These are phyloP conservation scores for Paecilomyces variotii DNA, from an alignment of 2,329 filamentous ascomycete genomes.

Conservation along the genomic window DNA sequence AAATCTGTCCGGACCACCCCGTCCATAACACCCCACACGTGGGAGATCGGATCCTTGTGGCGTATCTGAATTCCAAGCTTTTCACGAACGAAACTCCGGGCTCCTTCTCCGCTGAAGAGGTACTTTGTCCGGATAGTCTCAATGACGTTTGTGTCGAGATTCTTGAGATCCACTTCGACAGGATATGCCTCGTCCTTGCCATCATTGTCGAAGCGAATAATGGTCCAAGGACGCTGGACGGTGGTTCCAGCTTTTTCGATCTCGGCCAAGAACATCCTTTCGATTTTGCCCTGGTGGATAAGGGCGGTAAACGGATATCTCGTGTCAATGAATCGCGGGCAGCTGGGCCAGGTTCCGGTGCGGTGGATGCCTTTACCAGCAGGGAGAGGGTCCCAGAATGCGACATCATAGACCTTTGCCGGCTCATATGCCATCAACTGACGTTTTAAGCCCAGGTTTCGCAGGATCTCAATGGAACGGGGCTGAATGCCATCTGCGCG, in stretches of 20 bases:
- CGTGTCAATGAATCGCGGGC: slow-evolving; percentile 69
- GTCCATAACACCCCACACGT: slow-evolving; percentile 62
- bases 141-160: slow-evolving; percentile 61
- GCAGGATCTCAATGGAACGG: slow-evolving; percentile 74
- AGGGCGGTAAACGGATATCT: slow-evolving; percentile 57
- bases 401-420: slow-evolving; percentile 70
- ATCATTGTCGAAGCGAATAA: slow-evolving; percentile 54
- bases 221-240: slow-evolving; percentile 55
- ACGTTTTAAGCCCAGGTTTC: slow-evolving; percentile 83
- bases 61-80: slow-evolving; percentile 59
- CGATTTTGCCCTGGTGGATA: slow-evolving; percentile 55
- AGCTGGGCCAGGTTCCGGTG: slow-evolving; percentile 72
- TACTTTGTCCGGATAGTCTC: slow-evolving; percentile 60
- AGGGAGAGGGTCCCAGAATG: slow-evolving; percentile 55
- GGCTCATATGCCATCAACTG: slow-evolving; percentile 81
- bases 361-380: slow-evolving; percentile 48
- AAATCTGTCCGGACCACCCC: slow-evolving; percentile 56
- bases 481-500: slow-evolving; percentile 90
- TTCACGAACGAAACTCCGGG: slow-evolving; percentile 52
- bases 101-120: slow-evolving; percentile 56
- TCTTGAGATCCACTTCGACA: slow-evolving; percentile 68
- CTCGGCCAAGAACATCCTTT: slow-evolving; percentile 54
- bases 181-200: slow-evolving; percentile 61
- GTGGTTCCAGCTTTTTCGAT: slow-evolving; percentile 50
- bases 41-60: slow-evolving; percentile 55